Conservation (phyloP, 495 filamentous ascomycete species). For the Mytilinidion resinicola region DNA sequence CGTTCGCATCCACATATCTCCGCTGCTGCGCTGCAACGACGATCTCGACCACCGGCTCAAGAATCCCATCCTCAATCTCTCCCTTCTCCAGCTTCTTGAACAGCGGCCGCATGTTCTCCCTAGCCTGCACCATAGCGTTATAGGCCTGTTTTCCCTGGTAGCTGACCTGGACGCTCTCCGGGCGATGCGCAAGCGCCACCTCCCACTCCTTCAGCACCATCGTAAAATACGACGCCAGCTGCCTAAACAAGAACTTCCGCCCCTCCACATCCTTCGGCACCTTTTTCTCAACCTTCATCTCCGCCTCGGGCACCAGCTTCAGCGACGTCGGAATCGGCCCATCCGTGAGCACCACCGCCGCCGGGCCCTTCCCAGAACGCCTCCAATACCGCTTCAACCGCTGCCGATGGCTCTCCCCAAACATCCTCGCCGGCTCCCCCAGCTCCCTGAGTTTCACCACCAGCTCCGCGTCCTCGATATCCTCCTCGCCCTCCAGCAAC, state of each 20-base stretch:
- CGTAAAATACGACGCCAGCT: constrained; percentile 87
- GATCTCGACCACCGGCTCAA: constrained; percentile 88
- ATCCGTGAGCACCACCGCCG: constrained; percentile 37
- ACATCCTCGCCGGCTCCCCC: constrained; percentile 66
- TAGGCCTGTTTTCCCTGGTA: constrained; percentile 70
- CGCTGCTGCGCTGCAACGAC: constrained; percentile 81
- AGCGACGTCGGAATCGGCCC: constrained; percentile 68
- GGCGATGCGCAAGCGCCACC: constrained; percentile 61
- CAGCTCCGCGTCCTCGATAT: constrained; percentile 69
- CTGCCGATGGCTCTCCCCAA: constrained; percentile 72
- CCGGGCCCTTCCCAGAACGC: constrained; percentile 48
- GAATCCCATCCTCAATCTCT: constrained; percentile 68
- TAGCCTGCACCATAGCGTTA: constrained; percentile 70
- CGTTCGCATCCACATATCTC: constrained; percentile 92
- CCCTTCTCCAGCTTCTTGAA: constrained; percentile 80
- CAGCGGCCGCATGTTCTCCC: constrained; percentile 82
- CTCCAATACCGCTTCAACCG: constrained; percentile 63
- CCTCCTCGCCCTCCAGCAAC: constrained; percentile 47
- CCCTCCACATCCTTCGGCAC: constrained; percentile 47
- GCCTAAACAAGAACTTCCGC: constrained; percentile 66
- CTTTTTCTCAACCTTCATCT: constrained; percentile 72
- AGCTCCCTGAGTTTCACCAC: constrained; percentile 58
- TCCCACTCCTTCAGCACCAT: constrained; percentile 90
- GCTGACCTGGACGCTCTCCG: constrained; percentile 57
- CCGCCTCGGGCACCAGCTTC: constrained; percentile 65